phyloP scores from a whole-genome alignment of 306 rosid species.

The Prosopis cineraria region DNA sequence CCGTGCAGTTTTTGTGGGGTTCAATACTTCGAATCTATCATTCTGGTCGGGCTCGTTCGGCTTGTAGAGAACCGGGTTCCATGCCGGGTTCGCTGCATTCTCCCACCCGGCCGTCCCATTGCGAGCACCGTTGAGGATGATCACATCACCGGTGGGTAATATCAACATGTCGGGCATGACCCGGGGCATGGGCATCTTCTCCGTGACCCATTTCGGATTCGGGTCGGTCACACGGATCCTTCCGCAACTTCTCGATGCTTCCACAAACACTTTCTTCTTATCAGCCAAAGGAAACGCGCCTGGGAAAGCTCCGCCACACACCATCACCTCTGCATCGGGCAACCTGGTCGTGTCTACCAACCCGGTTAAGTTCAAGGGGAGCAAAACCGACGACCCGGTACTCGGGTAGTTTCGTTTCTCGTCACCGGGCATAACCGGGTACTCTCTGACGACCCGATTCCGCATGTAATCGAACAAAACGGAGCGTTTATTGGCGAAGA shows the following conservation, averaged over 20 bases:
- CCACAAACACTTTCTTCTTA: constrained; percentile 23
- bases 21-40: constrained; percentile 42
- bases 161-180: constrained; percentile 76
- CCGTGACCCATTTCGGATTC: constrained; percentile 64
- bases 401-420: constrained; percentile 73
- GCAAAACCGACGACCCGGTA: constrained; percentile 76
- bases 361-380: constrained; percentile 49
- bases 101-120: constrained; percentile 85
- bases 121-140: constrained; percentile 69
- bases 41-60: constrained; percentile 27
- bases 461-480: constrained; percentile 48
- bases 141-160: constrained; percentile 59
- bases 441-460: constrained; percentile 40
- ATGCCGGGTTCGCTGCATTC: constrained; percentile 52
- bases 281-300: constrained; percentile 49
- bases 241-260: constrained; percentile 64
- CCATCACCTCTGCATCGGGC: constrained; percentile 60
- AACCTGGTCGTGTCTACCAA: background rate
- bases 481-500: constrained; percentile 68
- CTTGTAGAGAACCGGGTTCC: constrained; percentile 54
- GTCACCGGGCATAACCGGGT: constrained; percentile 55
- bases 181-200: constrained; percentile 66
- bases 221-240: constrained; percentile 54
- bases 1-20: constrained; percentile 48
- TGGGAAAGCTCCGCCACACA: constrained; percentile 72